These are phyloP conservation scores for Populus trichocarpa DNA, from an alignment of 441 rosid genomes.

Conservation along the genomic window DNA sequence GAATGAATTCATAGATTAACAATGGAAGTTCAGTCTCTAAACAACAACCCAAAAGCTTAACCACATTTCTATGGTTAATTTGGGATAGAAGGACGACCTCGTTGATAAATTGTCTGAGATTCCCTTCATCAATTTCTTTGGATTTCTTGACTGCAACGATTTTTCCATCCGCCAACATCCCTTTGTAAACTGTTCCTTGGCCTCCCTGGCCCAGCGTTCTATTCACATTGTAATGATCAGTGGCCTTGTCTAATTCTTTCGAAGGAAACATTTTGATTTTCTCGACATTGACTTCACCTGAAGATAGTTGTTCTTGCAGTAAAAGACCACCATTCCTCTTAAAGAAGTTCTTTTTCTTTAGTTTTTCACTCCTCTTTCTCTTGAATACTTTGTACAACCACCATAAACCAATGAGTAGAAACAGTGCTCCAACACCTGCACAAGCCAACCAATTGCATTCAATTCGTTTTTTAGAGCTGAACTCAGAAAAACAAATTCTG, in stretches of 20 bases:
- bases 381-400: slow-evolving; percentile 19
- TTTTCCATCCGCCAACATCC: slow-evolving; percentile 24
- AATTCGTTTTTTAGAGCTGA: too few relatives aligned
- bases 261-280: slow-evolving; percentile 10
- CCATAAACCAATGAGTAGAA: not conserved
- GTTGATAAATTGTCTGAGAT: slow-evolving; percentile 31
- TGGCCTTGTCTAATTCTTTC: slow-evolving; percentile 23
- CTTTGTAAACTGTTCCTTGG: not conserved
- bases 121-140: slow-evolving; percentile 18
- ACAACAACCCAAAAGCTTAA: not conserved
- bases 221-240: slow-evolving; percentile 20
- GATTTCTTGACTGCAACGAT: slow-evolving; percentile 31
- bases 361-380: slow-evolving; percentile 12
- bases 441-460: not conserved
- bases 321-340: slow-evolving; percentile 13
- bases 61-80: slow-evolving; percentile 4
- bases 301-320: slow-evolving; percentile 23
- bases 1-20: slow-evolving; percentile 5
- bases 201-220: slow-evolving; percentile 32
- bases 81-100: not conserved
- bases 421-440: not conserved
- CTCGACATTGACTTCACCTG: slow-evolving; percentile 15
- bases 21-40: slow-evolving; percentile 1
- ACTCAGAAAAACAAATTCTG: too few relatives aligned
- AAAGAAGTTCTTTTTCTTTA: slow-evolving; percentile 14